phyloP scores from a whole-genome alignment of 1,284 basidiomycete species.

The Ustilago curta region DNA sequence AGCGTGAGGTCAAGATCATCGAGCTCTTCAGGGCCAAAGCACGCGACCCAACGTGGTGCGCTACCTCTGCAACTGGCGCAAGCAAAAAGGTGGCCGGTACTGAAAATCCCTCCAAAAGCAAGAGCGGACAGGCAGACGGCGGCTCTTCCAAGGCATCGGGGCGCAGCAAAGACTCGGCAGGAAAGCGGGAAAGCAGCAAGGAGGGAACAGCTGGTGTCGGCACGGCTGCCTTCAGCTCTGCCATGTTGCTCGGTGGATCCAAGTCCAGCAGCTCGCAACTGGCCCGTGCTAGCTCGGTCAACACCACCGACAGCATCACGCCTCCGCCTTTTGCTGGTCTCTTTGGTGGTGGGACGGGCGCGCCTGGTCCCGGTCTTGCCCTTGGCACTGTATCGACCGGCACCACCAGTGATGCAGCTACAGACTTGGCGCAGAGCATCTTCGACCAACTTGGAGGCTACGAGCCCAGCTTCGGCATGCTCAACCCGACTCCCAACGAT shows the following conservation, averaged over 20 bases:
- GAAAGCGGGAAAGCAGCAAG: conserved; percentile 22
- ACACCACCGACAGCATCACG: conserved; percentile 46
- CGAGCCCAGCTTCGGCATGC: conserved; percentile 54
- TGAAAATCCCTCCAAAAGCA: conserved; percentile 15
- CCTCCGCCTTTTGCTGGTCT: conserved; percentile 47
- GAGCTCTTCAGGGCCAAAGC: conserved; percentile 64
- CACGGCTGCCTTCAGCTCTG: conserved; percentile 47
- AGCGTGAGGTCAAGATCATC: conserved; percentile 66
- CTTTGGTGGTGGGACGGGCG: conserved; percentile 19
- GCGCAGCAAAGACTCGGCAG: conserved; percentile 21
- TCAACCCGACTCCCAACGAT: conserved; percentile 50
- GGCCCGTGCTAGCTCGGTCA: conserved; percentile 31
- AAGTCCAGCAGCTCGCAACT: conserved; percentile 23
- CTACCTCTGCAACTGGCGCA: conserved; percentile 46
- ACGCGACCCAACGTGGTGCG: conserved; percentile 62
- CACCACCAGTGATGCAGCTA: conserved; percentile 38
- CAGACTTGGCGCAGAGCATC: conserved; percentile 55
- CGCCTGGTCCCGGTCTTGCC: conserved; percentile 26
- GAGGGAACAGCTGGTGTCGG: conserved; percentile 41
- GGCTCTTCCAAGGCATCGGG: conserved; percentile 7
- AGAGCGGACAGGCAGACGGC: conserved; percentile 8
- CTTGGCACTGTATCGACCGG: conserved; percentile 40
- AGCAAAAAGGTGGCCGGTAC: conserved; percentile 15
- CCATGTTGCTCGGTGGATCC: conserved; percentile 36
- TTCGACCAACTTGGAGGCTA: conserved; percentile 59